Base-by-base conservation (phyloP, 73 alveolate species). In the Paramecium primaurelia region DNA sequence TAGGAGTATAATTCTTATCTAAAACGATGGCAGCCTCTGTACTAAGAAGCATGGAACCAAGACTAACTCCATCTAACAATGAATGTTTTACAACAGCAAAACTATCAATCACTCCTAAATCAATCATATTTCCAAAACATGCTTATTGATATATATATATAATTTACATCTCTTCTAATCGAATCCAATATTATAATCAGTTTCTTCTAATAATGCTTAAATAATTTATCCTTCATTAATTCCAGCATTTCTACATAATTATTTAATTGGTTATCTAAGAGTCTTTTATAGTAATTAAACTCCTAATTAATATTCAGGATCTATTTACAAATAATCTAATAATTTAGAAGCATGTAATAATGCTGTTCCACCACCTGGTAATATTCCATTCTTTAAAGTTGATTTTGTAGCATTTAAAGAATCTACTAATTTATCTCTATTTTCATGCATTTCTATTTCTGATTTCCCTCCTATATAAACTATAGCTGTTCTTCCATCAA, bases 311-410 rank as follows among this genome's bases (percentile, higher is more conserved):
- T 40, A 37, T 42, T 40, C 30, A 26, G 28, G 77, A 45, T 42
- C 77, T 6, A 80, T 44, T 80, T 18, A 26, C 30, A 80, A 1
- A 45, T 32, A 73, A 30, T 95, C 92, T 14, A 96, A 91, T 11
- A 93, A 34, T 64, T 93, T 96, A 12, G 96, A 59, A 9, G 99
- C 98, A 84, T 94, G 94, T 37, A 86, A 93, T 68, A 95, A 77
- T 5, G 99, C 98, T 28, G 95, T 91, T 1, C 99, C 99, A 0
- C 99, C 99, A 37, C 98, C 99, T 6, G 99, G 99, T 18, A 97
- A 71, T 16, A 97, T 49, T 42, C 99, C 99, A 49, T 92, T 80
- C 38, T 89, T 88, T 77, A 94, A 64, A 11, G 99, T 97, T 14
- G 97, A 92, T 92, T 96, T 96, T n/a, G 96, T 97, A 9, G 99